Percentiles rank a stretch among this genome's conserved stretches.
Evolutionary conservation across 2,329 filamentous ascomycete genomes (phyloP).

Genomic region (Botrytis sinoallii): DNA sequence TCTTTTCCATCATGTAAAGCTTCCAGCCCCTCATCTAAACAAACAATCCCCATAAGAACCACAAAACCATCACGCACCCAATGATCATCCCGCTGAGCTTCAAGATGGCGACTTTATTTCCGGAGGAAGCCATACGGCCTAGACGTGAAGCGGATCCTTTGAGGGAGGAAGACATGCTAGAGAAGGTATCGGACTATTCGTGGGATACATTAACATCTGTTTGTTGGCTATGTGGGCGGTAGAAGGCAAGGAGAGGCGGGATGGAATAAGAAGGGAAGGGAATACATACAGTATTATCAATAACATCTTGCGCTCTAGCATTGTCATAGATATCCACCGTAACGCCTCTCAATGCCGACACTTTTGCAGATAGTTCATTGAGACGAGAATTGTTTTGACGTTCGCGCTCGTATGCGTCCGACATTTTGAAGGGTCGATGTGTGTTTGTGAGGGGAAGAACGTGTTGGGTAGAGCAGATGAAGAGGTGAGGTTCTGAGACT

Average conservation of each 20-base stretch:
- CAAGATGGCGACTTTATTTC: conserved; percentile 86
- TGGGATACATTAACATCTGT: not conserved
- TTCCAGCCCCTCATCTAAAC: conserved; percentile 24
- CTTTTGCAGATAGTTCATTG: conserved; percentile 85
- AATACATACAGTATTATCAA: conserved; percentile 74
- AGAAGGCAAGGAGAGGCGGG: not conserved
- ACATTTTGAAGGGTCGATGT: conserved; percentile 49
- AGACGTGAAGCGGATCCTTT: conserved; percentile 81
- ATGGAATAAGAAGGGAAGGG: not conserved
- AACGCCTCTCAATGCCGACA: conserved; percentile 85
- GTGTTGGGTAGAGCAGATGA: not conserved
- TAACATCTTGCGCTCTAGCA: conserved; percentile 80
- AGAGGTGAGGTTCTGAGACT: not conserved
- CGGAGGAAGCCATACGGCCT: conserved; percentile 84
- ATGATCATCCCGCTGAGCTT: conserved; percentile 85
- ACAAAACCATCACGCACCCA: conserved; percentile 68
- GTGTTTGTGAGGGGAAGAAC: not conserved
- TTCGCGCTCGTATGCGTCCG: conserved; percentile 75
- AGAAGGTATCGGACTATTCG: conserved; percentile 79
- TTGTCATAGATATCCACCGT: conserved; percentile 98
- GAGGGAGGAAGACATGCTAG: conserved; percentile 75
- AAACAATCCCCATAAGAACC: conserved; percentile 47
- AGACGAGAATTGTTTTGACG: conserved; percentile 94
- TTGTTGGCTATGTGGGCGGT: not conserved
- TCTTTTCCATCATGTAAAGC: not conserved